phyloP scores from a whole-genome alignment of 2,329 filamentous ascomycete genomes.

The Trematosphaeria pertusa region DNA sequence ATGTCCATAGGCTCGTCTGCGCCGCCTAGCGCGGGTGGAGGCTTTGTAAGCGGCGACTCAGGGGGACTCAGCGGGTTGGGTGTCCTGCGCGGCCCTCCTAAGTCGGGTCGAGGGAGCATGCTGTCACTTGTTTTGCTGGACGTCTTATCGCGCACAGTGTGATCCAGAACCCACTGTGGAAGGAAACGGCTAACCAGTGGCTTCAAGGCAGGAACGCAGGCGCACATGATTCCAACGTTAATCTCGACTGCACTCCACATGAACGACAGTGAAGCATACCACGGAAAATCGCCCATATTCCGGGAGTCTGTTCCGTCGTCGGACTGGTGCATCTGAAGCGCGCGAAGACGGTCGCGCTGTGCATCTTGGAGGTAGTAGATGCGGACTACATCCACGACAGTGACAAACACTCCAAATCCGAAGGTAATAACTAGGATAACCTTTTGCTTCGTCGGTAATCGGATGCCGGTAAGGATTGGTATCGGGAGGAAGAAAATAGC shows the following conservation, averaged over 20 bases:
- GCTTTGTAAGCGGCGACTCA: slow-evolving; percentile 32
- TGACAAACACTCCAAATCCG: slow-evolving; percentile 83
- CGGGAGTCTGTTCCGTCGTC: slow-evolving; percentile 40
- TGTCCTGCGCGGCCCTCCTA: slow-evolving; percentile 26
- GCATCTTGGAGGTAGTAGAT: slow-evolving; percentile 90
- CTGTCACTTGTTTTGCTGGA: slow-evolving; percentile 39
- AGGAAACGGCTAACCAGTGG: slow-evolving; percentile 74
- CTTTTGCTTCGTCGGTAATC: slow-evolving; percentile 84
- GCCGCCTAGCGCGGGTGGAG: slow-evolving; percentile 27
- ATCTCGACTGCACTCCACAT: slow-evolving; percentile 97
- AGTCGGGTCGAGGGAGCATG: slow-evolving; percentile 31
- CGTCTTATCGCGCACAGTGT: slow-evolving; percentile 37
- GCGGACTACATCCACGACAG: slow-evolving; percentile 84
- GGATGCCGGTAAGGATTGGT: slow-evolving; percentile 70
- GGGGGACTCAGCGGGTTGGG: slow-evolving; percentile 29
- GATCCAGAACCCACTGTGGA: slow-evolving; percentile 63
- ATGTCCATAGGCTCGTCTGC: slow-evolving; percentile 50
- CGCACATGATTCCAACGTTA: slow-evolving; percentile 87
- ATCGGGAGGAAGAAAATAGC: slow-evolving; percentile 87
- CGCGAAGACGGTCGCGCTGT: slow-evolving; percentile 54
- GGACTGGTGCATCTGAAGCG: slow-evolving; percentile 39
- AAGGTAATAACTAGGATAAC: slow-evolving; percentile 87
- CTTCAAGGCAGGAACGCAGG: slow-evolving; percentile 90
- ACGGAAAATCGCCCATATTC: slow-evolving; percentile 61
- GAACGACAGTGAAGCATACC: slow-evolving; percentile 81